These are phyloP conservation scores for Leccinum sublutescens DNA, from an alignment of 768 basidiomycete species.

Conservation along the genomic window DNA sequence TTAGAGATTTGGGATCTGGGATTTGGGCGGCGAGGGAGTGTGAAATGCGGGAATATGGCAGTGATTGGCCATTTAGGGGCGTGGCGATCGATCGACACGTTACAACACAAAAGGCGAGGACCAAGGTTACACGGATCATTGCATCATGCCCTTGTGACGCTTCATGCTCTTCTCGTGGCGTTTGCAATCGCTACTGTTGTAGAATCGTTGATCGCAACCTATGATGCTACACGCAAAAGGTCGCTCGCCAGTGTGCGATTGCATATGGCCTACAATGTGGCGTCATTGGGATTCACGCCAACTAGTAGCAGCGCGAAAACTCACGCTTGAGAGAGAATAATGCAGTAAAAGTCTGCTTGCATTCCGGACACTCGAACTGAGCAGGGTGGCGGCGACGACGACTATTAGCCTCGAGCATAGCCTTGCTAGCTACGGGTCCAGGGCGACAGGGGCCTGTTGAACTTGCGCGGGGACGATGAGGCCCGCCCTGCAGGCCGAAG, in stretches of 20 bases:
- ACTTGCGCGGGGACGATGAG: conserved; percentile 19
- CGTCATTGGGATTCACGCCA: conserved; percentile 1
- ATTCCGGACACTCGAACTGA: conserved; percentile 15
- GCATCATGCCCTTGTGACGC: conserved; percentile 25
- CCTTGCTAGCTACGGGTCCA: conserved; percentile 30
- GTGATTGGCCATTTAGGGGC: conserved; percentile 2
- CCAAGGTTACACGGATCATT: conserved; percentile 13
- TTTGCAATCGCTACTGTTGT: conserved; percentile 34
- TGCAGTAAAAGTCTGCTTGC: conserved; percentile 30
- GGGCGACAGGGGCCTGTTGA: conserved; percentile 13
- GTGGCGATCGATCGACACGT: conserved; percentile 25
- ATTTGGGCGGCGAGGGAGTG: background rate
- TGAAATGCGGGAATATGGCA: conserved; percentile 7
- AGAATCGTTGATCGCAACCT: conserved; percentile 30
- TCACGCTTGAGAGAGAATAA: conserved; percentile 33
- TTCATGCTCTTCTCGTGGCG: conserved; percentile 35
- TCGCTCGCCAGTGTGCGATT: conserved; percentile 29
- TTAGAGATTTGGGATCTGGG: background rate
- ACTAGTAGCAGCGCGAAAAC: background rate
- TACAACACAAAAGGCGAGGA: conserved; percentile 3
- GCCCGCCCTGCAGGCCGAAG: background rate
- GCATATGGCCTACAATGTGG: conserved; percentile 25
- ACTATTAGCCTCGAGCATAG: conserved; percentile 33
- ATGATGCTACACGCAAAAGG: conserved; percentile 25
- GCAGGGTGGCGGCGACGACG: conserved; percentile 32